Evolutionary conservation across 805 yeast genomes (phyloP).

Genomic region (Priceomyces medius): DNA sequence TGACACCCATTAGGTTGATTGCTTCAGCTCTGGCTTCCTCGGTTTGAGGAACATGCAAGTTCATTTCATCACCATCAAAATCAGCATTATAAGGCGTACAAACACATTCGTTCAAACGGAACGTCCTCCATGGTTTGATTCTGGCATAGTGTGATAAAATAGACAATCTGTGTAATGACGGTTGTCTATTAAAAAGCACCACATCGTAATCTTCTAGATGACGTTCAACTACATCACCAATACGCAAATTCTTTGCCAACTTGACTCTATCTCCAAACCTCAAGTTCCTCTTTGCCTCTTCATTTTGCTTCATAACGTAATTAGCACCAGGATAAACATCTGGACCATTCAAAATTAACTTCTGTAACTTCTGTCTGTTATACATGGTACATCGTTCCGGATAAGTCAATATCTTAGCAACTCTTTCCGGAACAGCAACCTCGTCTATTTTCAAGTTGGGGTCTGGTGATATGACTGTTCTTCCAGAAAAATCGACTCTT

Average conservation of each 20-base stretch:
- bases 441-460: conserved; percentile 94
- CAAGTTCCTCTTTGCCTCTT: conserved; percentile 81
- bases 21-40: conserved; percentile 99
- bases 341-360: conserved; percentile 80
- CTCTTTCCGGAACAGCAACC: conserved; percentile 97
- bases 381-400: conserved; percentile 94
- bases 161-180: conserved; percentile 91
- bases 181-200: conserved; percentile 95
- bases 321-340: conserved; percentile 95
- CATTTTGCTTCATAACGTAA: conserved; percentile 79
- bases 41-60: conserved; percentile 96
- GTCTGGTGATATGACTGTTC: conserved; percentile 98
- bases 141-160: conserved; percentile 95
- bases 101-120: conserved; percentile 95
- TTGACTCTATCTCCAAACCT: conserved; percentile 82
- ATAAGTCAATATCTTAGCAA: conserved; percentile 91
- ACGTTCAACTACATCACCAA: conserved; percentile 94
- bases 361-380: conserved; percentile 74
- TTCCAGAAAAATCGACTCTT: conserved; percentile 96
- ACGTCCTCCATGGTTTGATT: conserved; percentile 97
- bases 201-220: conserved; percentile 97
- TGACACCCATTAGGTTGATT: conserved; percentile 97
- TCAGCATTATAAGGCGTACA: conserved; percentile 99
- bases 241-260: conserved; percentile 69
- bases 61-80: conserved; percentile 99